Evolutionary conservation across 352 stramenopile species (phyloP).

Genomic region (Thraustochytrium sp.): DNA sequence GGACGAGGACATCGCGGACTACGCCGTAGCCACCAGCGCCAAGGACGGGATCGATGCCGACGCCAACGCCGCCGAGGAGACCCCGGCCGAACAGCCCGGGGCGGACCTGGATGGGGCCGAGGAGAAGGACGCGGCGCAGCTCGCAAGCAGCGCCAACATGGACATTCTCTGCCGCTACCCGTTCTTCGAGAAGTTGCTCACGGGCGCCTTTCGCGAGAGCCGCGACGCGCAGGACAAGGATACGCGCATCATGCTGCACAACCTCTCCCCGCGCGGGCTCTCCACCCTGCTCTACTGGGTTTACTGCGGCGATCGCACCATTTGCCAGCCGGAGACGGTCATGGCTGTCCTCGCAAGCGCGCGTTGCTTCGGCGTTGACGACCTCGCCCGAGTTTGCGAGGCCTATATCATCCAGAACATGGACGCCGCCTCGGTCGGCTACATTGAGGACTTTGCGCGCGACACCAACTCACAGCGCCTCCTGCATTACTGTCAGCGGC

Average conservation of each 20-base stretch:
- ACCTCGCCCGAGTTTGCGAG: conserved; percentile 21
- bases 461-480: neutral
- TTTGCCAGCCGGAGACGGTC: conserved; percentile 18
- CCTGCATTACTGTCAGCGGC: neutral
- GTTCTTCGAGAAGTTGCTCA: conserved; percentile 29
- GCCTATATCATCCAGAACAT: neutral
- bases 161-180: conserved; percentile 26
- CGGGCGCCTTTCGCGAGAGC: neutral
- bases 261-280: neutral
- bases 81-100: no score
- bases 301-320: conserved; percentile 15
- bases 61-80: no score
- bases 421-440: neutral
- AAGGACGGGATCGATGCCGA: no score
- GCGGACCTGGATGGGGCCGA: neutral
- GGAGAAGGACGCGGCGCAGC: no score
- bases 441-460: conserved; percentile 16
- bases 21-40: no score
- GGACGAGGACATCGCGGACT: conserved; percentile 29
- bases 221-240: neutral
- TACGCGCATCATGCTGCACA: neutral
- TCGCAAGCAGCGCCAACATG: conserved; percentile 1
- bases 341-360: conserved; percentile 13
- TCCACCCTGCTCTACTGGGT: conserved; percentile 12
- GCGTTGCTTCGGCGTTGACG: conserved; percentile 36